Conservation (phyloP, 2,329 filamentous ascomycete genomes). For the Phialemonium atrogriseum region DNA sequence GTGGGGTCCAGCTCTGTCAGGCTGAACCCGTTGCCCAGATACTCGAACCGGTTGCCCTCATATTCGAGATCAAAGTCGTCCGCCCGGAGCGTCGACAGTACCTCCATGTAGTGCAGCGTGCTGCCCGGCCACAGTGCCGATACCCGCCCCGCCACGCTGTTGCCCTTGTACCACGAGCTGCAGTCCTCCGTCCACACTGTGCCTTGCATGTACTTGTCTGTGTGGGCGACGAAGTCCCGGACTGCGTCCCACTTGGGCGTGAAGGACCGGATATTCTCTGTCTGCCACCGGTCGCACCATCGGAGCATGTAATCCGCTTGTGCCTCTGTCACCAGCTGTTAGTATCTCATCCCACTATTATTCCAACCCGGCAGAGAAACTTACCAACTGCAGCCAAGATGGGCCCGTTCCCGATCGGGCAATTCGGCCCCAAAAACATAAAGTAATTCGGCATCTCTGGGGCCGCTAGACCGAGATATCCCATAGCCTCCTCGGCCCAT, state of each 20-base stretch:
- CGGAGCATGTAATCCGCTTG: constrained; percentile 41
- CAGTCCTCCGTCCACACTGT: constrained; percentile 36
- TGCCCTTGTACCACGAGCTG: constrained; percentile 39
- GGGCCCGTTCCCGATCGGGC: constrained; percentile 28
- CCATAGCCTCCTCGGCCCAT: constrained; percentile 18
- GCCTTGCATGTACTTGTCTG: constrained; percentile 32
- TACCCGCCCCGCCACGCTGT: too few species aligned
- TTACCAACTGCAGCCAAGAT: constrained; percentile 33
- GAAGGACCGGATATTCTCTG: constrained; percentile 34
- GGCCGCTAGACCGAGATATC: constrained; percentile 21
- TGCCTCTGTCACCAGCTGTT: too few species aligned
- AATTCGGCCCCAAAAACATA: constrained; percentile 30
- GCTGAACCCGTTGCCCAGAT: not conserved
- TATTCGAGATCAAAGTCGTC: constrained; percentile 1
- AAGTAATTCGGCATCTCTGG: constrained; percentile 19
- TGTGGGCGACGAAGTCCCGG: constrained; percentile 37
- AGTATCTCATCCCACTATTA: too few species aligned
- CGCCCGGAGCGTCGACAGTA: not conserved
- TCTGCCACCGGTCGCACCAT: constrained; percentile 39
- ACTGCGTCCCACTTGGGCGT: constrained; percentile 34
- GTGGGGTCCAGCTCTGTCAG: too few species aligned
- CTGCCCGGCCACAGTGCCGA: constrained; percentile 8
- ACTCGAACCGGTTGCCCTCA: not conserved
- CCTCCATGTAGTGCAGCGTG: constrained; percentile 12
- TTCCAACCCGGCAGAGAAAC: too few species aligned